These are phyloP conservation scores for Elsinoe fawcettii DNA, from an alignment of 2,329 filamentous ascomycete genomes.

Conservation along the genomic window DNA sequence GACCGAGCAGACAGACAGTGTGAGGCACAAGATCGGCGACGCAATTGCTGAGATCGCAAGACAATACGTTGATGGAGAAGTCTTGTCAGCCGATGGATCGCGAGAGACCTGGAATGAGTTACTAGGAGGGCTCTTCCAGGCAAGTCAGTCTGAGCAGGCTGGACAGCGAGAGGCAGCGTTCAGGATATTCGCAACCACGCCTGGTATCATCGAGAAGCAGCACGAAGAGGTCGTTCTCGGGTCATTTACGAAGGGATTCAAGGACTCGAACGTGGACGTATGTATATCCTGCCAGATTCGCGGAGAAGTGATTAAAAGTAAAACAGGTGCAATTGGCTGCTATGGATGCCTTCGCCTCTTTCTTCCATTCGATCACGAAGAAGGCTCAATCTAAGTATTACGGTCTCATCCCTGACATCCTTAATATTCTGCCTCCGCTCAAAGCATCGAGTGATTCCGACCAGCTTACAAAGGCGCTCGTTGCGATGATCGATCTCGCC, in stretches of 20 bases:
- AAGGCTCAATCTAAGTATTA: conserved; percentile 86
- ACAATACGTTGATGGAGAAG: conserved; percentile 75
- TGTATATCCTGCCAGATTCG: conserved; percentile 22
- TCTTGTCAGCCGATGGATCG: conserved; percentile 25
- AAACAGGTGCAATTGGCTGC: conserved; percentile 76
- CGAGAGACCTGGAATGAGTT: conserved; percentile 77
- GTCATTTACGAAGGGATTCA: conserved; percentile 87
- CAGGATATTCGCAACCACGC: conserved; percentile 89
- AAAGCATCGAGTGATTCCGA: conserved; percentile 89
- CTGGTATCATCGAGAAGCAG: conserved; percentile 90
- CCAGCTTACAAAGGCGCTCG: conserved; percentile 78
- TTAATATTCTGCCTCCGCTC: conserved; percentile 89
- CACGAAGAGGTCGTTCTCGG: conserved; percentile 84
- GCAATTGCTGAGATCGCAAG: conserved; percentile 93
- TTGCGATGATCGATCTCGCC: conserved; percentile 87
- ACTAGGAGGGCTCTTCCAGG: conserved; percentile 74
- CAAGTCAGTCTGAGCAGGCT: conserved; percentile 76
- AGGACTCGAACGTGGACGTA: conserved; percentile 75
- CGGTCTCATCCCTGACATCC: conserved; percentile 74
- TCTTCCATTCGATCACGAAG: conserved; percentile 85
- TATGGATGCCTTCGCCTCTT: conserved; percentile 93
- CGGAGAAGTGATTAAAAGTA: conserved; percentile 16
- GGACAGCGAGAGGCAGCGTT: conserved; percentile 88
- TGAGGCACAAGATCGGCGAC: conserved; percentile 93
- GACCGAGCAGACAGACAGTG: conserved; percentile 61